Base-by-base conservation (phyloP, 2,329 filamentous ascomycete genomes). In the Penicillium sp. region DNA sequence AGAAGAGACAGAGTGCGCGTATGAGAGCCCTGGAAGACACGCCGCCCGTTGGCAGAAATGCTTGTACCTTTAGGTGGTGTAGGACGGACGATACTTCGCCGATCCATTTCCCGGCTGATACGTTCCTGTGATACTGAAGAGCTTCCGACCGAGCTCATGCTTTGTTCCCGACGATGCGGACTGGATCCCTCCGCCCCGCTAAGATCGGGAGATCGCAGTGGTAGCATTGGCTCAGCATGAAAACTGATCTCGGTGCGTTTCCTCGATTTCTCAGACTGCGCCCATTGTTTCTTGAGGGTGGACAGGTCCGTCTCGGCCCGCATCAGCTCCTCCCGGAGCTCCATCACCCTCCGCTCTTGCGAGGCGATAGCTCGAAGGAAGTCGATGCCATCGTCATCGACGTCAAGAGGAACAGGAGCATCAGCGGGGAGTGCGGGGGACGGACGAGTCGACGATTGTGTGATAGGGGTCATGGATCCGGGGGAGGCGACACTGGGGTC, bases 361-460 rank as follows among this genome's bases (percentile, higher is more conserved):
- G 90, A 86, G 40, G 94, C 94, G 63, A 99, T 88, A 51, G 92
- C 88, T 55, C 90, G 92, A 59, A 99, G 85, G 64, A 96, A 89
- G 45, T 86, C 79, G 63, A 80, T 81, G 46, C 83, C 76, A 55
- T 86, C 83, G 33, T 76, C 72, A 16, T 64, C 53, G 13, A 66
- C 63, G 44, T 71, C 67, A 40, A 68, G 63, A 11, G 64, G 56
- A 45, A 63, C 53, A 9, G 62, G 62, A 14, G 62, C 62, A 20
- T 63, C 42, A 10, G 10, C 9, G 11, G 66, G 56, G 31, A 65
- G 66, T 11, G 62, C 58, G 6, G 66, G 62, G 5, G 71, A 69
- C 6, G 63, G 62, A 22, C 68, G 60, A 30, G 63, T 59, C 5
- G 72, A 70, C 3, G 70, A 61, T 16, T 65, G 67, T 14, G 65